These are phyloP conservation scores for Avena sativa DNA, from an alignment of 176 grass and related monocot species.

Conservation along the genomic window DNA sequence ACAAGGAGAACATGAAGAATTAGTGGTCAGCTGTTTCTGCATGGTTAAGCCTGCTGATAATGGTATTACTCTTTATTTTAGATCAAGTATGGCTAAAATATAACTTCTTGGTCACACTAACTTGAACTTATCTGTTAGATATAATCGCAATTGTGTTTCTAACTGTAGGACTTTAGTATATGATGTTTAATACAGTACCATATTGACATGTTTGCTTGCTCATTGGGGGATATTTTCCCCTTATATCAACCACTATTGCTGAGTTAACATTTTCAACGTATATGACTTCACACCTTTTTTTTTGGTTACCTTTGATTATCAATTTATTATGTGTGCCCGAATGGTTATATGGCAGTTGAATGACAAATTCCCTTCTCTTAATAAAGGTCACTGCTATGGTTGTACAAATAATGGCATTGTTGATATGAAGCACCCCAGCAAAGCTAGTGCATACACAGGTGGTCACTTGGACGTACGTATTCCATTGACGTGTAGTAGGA, in stretches of 20 bases:
- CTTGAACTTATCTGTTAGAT: background rate
- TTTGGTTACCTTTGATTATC: no score
- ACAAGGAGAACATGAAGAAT: background rate
- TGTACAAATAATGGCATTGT: background rate
- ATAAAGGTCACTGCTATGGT: slow-evolving; percentile 34
- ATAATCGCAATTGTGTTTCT: background rate
- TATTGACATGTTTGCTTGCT: background rate
- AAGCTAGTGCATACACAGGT: background rate
- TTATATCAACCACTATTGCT: no score
- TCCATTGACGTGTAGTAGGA: background rate
- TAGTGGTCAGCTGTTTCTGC: background rate
- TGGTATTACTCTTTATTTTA: background rate
- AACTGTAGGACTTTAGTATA: background rate
- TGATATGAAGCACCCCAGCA: slow-evolving; percentile 26
- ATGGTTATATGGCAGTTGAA: slow-evolving; percentile 14
- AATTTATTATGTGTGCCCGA: background rate
- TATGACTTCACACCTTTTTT: no score
- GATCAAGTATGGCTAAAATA: background rate
- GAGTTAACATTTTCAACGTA: no score
- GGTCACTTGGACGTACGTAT: background rate
- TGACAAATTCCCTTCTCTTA: background rate
- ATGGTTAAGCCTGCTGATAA: background rate
- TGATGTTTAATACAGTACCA: background rate
- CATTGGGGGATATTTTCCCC: no score
- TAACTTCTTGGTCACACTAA: background rate